phyloP scores from a whole-genome alignment of 768 basidiomycete species.

The Austroboletus eburneus region DNA sequence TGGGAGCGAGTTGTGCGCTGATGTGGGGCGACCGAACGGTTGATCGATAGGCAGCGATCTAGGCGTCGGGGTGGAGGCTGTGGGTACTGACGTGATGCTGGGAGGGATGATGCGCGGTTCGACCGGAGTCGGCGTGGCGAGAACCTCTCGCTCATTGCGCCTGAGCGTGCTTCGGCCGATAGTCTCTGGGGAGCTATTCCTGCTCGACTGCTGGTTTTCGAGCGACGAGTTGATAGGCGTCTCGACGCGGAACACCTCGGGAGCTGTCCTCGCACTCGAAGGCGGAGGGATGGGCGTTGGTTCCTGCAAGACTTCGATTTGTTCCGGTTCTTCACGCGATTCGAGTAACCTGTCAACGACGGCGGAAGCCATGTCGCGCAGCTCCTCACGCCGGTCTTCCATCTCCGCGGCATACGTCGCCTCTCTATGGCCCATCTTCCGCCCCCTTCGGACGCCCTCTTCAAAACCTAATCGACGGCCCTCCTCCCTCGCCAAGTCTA shows the following conservation, averaged over 20 bases:
- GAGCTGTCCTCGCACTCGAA: constrained; percentile 11
- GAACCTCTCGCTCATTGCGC: constrained; percentile 11
- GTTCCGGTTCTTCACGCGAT: constrained; percentile 17
- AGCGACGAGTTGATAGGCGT: constrained; percentile 16
- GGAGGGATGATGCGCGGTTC: constrained; percentile 14
- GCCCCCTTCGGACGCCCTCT: constrained; percentile 42
- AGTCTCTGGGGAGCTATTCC: constrained; percentile 14
- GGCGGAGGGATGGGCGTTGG: constrained; percentile 17
- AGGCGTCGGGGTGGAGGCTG: constrained; percentile 13
- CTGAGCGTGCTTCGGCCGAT: constrained; percentile 11
- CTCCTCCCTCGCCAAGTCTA: constrained; percentile 51
- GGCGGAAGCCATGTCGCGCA: constrained; percentile 17
- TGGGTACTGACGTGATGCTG: constrained; percentile 7
- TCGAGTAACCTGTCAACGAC: constrained; percentile 27
- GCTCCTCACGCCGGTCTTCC: constrained; percentile 11
- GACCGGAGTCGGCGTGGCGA: constrained; percentile 3
- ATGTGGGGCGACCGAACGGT: constrained; percentile 12
- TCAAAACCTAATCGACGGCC: constrained; percentile 49
- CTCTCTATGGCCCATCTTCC: constrained; percentile 29
- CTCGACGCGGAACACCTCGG: constrained; percentile 25
- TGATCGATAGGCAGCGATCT: constrained; percentile 12
- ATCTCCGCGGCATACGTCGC: constrained; percentile 14
- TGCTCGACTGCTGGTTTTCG: constrained; percentile 15
- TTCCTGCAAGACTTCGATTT: constrained; percentile 15
- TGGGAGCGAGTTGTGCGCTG: constrained; percentile 19